phyloP scores from a whole-genome alignment of 495 filamentous ascomycete genomes.

The Aspergillus asperescens region DNA sequence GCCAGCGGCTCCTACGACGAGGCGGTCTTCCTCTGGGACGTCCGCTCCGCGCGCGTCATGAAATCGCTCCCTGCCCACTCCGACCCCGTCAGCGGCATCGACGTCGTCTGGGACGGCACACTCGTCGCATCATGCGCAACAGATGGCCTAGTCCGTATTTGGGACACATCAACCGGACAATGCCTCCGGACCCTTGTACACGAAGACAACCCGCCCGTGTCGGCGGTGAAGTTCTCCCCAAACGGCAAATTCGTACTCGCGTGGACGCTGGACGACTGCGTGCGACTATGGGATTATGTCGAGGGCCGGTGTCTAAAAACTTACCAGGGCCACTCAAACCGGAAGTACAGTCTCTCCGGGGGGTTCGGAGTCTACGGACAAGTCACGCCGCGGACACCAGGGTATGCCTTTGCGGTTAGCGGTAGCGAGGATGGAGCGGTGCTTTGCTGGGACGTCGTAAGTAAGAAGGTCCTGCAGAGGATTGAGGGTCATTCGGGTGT shows the following conservation, averaged over 20 bases:
- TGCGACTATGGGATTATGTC: slow-evolving; percentile 92
- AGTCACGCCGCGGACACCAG: slow-evolving; percentile 26
- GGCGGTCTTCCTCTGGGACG: slow-evolving; percentile 94
- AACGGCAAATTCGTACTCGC: slow-evolving; percentile 91
- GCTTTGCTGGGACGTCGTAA: slow-evolving; percentile 83
- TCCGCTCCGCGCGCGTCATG: slow-evolving; percentile 77
- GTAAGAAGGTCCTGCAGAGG: slow-evolving; percentile 72
- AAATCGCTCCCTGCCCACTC: slow-evolving; percentile 88
- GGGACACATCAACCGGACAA: slow-evolving; percentile 94
- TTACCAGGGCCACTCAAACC: slow-evolving; percentile 88
- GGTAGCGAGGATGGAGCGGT: slow-evolving; percentile 85
- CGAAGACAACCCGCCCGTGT: slow-evolving; percentile 90
- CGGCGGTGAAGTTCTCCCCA: slow-evolving; percentile 84
- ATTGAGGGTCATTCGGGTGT: slow-evolving; percentile 67
- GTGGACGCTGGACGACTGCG: slow-evolving; percentile 82
- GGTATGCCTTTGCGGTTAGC: slow-evolving; percentile 62
- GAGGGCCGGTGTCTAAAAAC: slow-evolving; percentile 87
- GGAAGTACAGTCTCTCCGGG: slow-evolving; percentile 74
- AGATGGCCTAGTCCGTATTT: slow-evolving; percentile 86
- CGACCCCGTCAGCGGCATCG: slow-evolving; percentile 88
- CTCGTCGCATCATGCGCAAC: slow-evolving; percentile 82
- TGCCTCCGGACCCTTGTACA: slow-evolving; percentile 91
- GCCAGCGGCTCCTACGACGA: slow-evolving; percentile 95
- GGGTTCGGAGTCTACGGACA: slow-evolving; percentile 65
- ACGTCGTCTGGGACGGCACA: slow-evolving; percentile 88